Evolutionary conservation across 192 early-diverging fungal species (phyloP).

Genomic region (Martensiomyces pterosporus): DNA sequence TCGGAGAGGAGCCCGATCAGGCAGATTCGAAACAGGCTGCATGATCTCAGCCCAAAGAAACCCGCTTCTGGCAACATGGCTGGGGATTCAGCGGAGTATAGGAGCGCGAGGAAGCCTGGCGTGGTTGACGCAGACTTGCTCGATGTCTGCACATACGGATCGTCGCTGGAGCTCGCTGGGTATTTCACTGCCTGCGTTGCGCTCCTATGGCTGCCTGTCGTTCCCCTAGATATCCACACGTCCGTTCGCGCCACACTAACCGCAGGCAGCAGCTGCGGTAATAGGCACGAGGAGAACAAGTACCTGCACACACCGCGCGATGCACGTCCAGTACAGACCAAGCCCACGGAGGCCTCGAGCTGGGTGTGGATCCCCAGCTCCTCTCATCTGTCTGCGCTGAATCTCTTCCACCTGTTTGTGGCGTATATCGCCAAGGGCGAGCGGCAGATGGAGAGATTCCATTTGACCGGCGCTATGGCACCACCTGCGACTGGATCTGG

Average conservation of each 20-base stretch:
- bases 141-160: conserved; percentile 20
- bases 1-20: conserved; percentile 22
- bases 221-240: conserved; percentile 9
- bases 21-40: conserved; percentile 28
- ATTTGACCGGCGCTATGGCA: conserved; percentile 11
- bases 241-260: no score
- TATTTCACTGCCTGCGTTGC: conserved; percentile 23
- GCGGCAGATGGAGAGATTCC: conserved; percentile 38
- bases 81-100: background rate
- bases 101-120: conserved; percentile 10
- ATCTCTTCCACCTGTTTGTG: conserved; percentile 25
- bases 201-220: conserved; percentile 33
- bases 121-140: conserved; percentile 16
- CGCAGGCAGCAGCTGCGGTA: background rate
- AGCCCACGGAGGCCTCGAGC: background rate
- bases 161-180: conserved; percentile 21
- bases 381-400: conserved; percentile 25
- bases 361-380: conserved; percentile 31
- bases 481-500: no score
- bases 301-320: background rate
- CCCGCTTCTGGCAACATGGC: no score
- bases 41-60: conserved; percentile 25
- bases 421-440: conserved; percentile 36
- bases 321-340: background rate
- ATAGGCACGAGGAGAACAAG: no score